These are phyloP conservation scores for Blastobotrys elegans DNA, from an alignment of 1,139 yeast genomes.

Conservation along the genomic window DNA sequence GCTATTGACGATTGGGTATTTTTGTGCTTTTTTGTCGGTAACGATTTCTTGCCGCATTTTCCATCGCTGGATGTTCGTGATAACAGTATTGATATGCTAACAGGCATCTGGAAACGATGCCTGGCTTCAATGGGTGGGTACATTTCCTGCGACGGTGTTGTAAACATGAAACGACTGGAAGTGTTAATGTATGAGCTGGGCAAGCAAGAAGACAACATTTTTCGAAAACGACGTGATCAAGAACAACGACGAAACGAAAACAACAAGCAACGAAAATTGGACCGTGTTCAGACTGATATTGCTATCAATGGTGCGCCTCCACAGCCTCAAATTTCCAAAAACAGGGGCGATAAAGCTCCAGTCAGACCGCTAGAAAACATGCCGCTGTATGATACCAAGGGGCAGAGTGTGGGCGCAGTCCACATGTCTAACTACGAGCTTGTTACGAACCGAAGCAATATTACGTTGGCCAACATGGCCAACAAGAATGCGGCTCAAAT, in stretches of 20 bases:
- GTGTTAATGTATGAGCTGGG: slow-evolving; percentile 61
- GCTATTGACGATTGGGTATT: slow-evolving; percentile 99
- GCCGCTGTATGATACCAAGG: slow-evolving; percentile 70
- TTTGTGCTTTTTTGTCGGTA: slow-evolving; percentile 98
- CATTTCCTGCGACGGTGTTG: slow-evolving; percentile 83
- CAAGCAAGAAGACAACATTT: slow-evolving; percentile 72
- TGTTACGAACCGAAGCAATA: slow-evolving; percentile 58
- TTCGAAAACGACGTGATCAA: slow-evolving; percentile 59
- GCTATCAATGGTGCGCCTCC: slow-evolving; percentile 17
- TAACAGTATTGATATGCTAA: slow-evolving; percentile 79
- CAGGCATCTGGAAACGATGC: slow-evolving; percentile 75
- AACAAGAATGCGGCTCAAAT: slow-evolving; percentile 67
- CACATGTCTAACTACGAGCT: slow-evolving; percentile 67
- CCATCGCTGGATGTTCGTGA: slow-evolving; percentile 95
- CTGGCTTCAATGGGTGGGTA: slow-evolving; percentile 67
- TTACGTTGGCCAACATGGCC: slow-evolving; percentile 73
- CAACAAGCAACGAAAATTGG: slow-evolving; percentile 53
- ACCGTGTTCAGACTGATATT: slow-evolving; percentile 21
- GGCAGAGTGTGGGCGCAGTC: slow-evolving; percentile 63
- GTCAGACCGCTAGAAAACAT: slow-evolving; percentile 63
- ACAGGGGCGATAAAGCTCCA: slow-evolving; percentile 65
- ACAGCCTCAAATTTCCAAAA: slow-evolving; percentile 23
- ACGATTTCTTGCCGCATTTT: slow-evolving; percentile 94
- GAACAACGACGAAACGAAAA: slow-evolving; percentile 64
- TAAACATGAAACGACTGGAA: slow-evolving; percentile 74